Base-by-base conservation (phyloP, 306 rosid species). In the Carpinus viminea region DNA sequence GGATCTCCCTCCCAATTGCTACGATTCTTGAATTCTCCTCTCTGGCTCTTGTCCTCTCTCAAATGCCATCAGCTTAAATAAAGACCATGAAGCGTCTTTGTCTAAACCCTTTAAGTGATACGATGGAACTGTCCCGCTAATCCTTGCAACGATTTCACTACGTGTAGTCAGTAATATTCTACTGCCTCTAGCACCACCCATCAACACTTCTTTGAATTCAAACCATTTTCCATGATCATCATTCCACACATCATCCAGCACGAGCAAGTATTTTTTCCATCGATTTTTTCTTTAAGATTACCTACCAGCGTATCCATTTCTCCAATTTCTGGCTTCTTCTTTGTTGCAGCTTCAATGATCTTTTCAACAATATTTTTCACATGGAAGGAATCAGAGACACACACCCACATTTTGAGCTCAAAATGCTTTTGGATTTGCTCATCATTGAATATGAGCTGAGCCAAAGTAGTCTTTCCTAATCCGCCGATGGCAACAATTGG, bases 401-500 rank as follows among this genome's bases (percentile, higher is more conserved):
- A 5, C 46, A 75, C 71, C 78, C 78, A 75, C 47, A 26, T 48
- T 26, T 48, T 52, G n/a, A 55, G 24, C 21, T 70, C 50, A 70
- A 73, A 79, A 51, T 74, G 54, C 1, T 2, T 1, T 66, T 26
- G 2, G 6, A 73, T 68, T 50, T 10, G 3, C 20, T 52, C 18
- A 21, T 73, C 48, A 3, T 52, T 51, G 8, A 51, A 73, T 10
- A 61, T 10, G 5, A 73, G 34, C 45, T 69, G 73, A 73, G 74
- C 78, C 60, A 79, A 56, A 3, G 78, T 1, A 13, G 83, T 79
- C 71, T 79, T 79, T n/a, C 83, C 78, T 13, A 73, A 34, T 62
- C 83, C 78, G 8, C 78, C 74, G 17, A 51, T 12, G 5, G 78
- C 83, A 62, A 79, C 36, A 1, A 79, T 64, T 1, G 83, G 70